Evolutionary conservation across 2,329 filamentous ascomycete species (phyloP).

Genomic region (Xylaria sp.): DNA sequence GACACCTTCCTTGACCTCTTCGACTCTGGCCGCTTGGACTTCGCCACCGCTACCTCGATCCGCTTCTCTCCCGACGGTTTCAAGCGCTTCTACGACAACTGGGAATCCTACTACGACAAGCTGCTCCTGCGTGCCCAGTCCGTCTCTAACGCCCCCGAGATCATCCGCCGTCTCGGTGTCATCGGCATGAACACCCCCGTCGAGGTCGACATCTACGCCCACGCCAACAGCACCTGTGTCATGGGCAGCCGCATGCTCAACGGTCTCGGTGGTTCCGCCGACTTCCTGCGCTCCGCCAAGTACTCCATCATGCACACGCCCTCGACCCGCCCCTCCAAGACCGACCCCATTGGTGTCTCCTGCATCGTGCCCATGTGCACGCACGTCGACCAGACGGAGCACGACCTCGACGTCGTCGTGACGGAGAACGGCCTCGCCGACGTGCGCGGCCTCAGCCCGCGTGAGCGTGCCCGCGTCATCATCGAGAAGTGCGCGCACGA

Average conservation of each 20-base stretch:
- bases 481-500: constrained; percentile 84
- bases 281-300: constrained; percentile 65
- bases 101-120: constrained; percentile 74
- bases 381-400: constrained; percentile 88
- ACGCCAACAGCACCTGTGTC: constrained; percentile 86
- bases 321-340: constrained; percentile 72
- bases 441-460: constrained; percentile 72
- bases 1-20: constrained; percentile 92
- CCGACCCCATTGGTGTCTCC: constrained; percentile 71
- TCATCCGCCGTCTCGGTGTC: constrained; percentile 78
- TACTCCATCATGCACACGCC: constrained; percentile 94
- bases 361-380: constrained; percentile 95
- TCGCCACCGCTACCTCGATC: constrained; percentile 83
- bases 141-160: constrained; percentile 84
- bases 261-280: constrained; percentile 66
- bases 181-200: constrained; percentile 96
- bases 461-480: constrained; percentile 76
- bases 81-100: constrained; percentile 83
- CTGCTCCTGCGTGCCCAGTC: constrained; percentile 82
- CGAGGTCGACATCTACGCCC: constrained; percentile 90
- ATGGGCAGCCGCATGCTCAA: constrained; percentile 81
- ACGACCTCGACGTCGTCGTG: constrained; percentile 88
- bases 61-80: constrained; percentile 89
- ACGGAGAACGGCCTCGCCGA: constrained; percentile 71
- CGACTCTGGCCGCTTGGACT: constrained; percentile 80